Conservation (phyloP, 306 rosid genomes). For the Glycine soja region DNA sequence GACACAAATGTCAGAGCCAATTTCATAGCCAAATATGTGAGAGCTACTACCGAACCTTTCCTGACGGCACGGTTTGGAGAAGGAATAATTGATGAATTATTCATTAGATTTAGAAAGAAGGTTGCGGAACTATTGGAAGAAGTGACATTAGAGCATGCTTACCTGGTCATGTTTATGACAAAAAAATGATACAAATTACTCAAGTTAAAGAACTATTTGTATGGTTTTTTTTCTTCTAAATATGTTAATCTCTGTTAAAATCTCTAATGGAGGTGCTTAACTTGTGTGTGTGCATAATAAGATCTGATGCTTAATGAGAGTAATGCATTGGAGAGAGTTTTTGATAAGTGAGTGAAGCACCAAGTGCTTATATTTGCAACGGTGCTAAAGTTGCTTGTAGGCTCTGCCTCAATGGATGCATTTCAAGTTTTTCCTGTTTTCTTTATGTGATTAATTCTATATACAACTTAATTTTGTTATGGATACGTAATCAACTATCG, state of each 20-base stretch:
- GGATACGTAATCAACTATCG: too few relatives aligned
- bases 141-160: constrained; percentile 36
- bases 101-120: constrained; percentile 37
- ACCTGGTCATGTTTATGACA: constrained; percentile 37
- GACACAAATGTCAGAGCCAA: constrained; percentile 4
- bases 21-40: constrained; percentile 46
- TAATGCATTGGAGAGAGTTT: neutral
- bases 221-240: neutral
- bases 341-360: neutral
- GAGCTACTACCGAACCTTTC: constrained; percentile 58
- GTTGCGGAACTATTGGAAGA: neutral
- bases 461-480: too few relatives aligned
- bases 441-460: too few relatives aligned
- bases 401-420: neutral
- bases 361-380: neutral
- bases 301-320: neutral
- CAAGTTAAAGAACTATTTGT: neutral
- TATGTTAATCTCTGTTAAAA: neutral
- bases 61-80: constrained; percentile 52
- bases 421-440: too few relatives aligned
- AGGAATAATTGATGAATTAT: constrained; percentile 49
- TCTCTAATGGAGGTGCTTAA: neutral
- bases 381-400: neutral
- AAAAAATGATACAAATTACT: constrained; percentile 24
- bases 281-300: neutral